Base-by-base conservation (phyloP, 305 asterid genomes). In the Coffea humblotiana region DNA sequence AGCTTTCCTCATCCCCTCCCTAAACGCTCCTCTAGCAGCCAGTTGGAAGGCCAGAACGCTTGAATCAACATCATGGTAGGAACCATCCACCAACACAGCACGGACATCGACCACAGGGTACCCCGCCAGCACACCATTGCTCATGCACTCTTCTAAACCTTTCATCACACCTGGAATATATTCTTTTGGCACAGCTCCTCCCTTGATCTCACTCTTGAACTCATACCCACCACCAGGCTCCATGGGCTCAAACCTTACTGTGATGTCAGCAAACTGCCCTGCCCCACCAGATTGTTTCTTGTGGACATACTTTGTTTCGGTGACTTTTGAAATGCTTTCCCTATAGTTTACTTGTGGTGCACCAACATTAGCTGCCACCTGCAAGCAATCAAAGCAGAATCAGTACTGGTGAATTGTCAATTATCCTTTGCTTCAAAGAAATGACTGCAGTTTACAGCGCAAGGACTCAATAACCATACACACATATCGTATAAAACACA, bases 331-430 rank as follows among this genome's bases (percentile, higher is more conserved):
- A 83, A 96, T 96, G 89, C 99, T 94, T 78, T 96, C 98, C 47
- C 98, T 88, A 77, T 96, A 96, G 90, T 96, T 96, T 63, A 96
- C 99, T 90, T 96, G 98, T 77, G 99, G 99, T 72, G 99, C 99
- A 85, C 98, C 99, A 64, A 96, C 99, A 79, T 94, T 96, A 43
- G 99, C 99, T 84, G 90, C 99, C 85, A 96, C 99, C 99, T 93
- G 81, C 77, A 61, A 75, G 69, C 32, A 37, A 48, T 15, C 48
- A 4, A 71, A 14, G 56, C 18, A 72, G 58, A 37, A 70, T 54
- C 47, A 76, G 18, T 49, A 27, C 3, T 9, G 35, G 29, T 35
- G 79, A 49, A 21, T 19, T 8, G 67, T 71, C 32, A 45, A 4
- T 71, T 48, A 11, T 37, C 43, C 45, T 75, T 54, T 72, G 48